Percentiles rank a stretch among this genome's conserved stretches.
Evolutionary conservation across 768 basidiomycete genomes (phyloP).

Genomic region (Ramaria sp.): DNA sequence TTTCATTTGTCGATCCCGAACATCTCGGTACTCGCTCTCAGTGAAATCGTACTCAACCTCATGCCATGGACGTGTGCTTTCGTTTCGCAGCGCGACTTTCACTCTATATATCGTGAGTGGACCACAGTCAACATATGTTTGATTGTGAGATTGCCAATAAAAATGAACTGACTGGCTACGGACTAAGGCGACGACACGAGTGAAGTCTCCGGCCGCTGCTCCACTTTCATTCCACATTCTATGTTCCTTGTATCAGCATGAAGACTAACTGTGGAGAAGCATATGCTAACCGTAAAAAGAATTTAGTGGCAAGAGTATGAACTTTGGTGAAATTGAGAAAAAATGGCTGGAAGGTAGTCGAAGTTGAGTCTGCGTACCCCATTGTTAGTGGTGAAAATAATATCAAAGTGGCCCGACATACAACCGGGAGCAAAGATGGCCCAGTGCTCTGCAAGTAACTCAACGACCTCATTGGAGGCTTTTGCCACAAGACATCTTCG

Average conservation of each 20-base stretch:
- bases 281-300: constrained; percentile 52
- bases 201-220: constrained; percentile 65
- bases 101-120: constrained; percentile 34
- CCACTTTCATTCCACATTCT: constrained; percentile 83
- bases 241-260: background rate
- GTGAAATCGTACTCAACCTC: constrained; percentile 73
- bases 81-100: constrained; percentile 62
- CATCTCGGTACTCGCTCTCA: constrained; percentile 74
- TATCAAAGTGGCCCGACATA: constrained; percentile 25
- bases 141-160: background rate
- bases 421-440: constrained; percentile 78
- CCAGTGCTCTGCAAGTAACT: constrained; percentile 78
- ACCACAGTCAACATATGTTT: constrained; percentile 3
- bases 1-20: constrained; percentile 82
- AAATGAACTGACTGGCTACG: constrained; percentile 64
- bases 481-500: constrained; percentile 75
- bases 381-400: background rate
- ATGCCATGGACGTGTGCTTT: constrained; percentile 71
- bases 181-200: constrained; percentile 64
- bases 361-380: constrained; percentile 50
- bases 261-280: background rate
- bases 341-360: constrained; percentile 76
- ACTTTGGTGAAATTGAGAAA: constrained; percentile 77
- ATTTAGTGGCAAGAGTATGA: constrained; percentile 69
- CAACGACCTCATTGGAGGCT: constrained; percentile 79